A percentile compares a stretch with the other conserved stretches of the same genome.
phyloP scores from a whole-genome alignment of 371 early-diverging fungal genomes.

The Mortierella sp. region DNA sequence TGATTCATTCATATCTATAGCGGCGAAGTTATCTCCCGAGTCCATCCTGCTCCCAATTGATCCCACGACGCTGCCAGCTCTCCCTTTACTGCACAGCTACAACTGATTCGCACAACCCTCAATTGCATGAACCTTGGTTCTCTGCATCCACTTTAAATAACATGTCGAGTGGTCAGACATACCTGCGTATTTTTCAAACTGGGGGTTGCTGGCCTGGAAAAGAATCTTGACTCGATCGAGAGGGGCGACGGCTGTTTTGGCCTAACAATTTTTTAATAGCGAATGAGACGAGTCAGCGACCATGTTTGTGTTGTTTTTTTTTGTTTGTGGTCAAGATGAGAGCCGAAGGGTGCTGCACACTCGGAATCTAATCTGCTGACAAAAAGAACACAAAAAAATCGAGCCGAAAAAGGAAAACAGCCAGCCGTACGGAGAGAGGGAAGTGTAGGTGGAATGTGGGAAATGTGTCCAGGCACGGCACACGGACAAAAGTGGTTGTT shows the following conservation, averaged over 20 bases:
- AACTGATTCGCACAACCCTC: too few relatives aligned
- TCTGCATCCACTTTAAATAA: neutral
- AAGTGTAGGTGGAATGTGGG: neutral
- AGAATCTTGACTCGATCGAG: conserved; percentile 98
- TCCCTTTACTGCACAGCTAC: neutral
- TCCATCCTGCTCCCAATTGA: too few relatives aligned
- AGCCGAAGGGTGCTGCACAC: neutral
- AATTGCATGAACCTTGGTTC: neutral
- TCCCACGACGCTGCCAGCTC: neutral
- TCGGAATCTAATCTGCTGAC: neutral
- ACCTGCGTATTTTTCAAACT: conserved; percentile 89
- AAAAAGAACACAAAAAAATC: neutral
- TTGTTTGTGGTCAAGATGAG: too few relatives aligned
- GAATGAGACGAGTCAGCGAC: neutral
- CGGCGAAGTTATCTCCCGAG: too few relatives aligned
- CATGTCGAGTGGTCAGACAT: conserved; percentile 7
- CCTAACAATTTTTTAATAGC: conserved; percentile 56
- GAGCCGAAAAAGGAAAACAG: conserved; percentile 18
- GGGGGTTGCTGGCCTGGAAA: conserved; percentile 94
- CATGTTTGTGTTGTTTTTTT: neutral
- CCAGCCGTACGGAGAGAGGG: neutral
- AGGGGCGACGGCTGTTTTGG: conserved; percentile 96
- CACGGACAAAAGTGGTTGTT: neutral
- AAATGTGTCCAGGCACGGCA: neutral
- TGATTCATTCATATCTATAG: neutral